Conservation (phyloP, 2,329 filamentous ascomycete genomes). For the Talaromyces atroroseus region DNA sequence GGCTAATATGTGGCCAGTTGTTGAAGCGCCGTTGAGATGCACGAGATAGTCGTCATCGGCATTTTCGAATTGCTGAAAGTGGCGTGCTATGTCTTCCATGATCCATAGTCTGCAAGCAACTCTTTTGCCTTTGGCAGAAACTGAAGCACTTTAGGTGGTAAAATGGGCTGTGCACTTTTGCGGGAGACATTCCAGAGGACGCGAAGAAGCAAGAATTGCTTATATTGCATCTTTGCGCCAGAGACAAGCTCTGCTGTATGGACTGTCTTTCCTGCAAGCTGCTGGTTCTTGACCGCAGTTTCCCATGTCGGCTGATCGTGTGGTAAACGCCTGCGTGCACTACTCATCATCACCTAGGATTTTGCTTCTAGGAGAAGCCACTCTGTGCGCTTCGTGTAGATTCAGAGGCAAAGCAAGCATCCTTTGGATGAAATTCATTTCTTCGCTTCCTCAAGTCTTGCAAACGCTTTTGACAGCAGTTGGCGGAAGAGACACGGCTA, state of each 20-base stretch:
- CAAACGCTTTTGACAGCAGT: no score
- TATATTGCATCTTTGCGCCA: background rate
- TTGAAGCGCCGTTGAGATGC: background rate
- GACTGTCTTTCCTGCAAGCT: background rate
- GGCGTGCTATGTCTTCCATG: background rate
- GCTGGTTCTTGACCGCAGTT: background rate
- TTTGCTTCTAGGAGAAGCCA: no score
- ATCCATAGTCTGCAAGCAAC: background rate
- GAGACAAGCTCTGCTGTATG: background rate
- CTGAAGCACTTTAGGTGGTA: background rate
- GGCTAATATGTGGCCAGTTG: background rate
- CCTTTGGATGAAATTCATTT: no score
- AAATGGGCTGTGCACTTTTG: background rate
- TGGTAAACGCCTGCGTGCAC: no score
- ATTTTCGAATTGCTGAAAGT: no score
- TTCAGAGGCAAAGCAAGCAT: no score
- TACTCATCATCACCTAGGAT: no score
- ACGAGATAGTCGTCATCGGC: background rate
- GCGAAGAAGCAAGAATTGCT: background rate
- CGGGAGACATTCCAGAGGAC: background rate
- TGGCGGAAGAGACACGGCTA: no score
- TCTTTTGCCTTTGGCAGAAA: background rate
- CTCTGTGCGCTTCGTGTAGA: no score
- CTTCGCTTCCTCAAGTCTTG: no score
- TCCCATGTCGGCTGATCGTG: background rate